Percentiles rank a stretch among this genome's conserved stretches.
Evolutionary conservation across 2,329 filamentous ascomycete genomes (phyloP).

Genomic region (Apiospora saccharicola): DNA sequence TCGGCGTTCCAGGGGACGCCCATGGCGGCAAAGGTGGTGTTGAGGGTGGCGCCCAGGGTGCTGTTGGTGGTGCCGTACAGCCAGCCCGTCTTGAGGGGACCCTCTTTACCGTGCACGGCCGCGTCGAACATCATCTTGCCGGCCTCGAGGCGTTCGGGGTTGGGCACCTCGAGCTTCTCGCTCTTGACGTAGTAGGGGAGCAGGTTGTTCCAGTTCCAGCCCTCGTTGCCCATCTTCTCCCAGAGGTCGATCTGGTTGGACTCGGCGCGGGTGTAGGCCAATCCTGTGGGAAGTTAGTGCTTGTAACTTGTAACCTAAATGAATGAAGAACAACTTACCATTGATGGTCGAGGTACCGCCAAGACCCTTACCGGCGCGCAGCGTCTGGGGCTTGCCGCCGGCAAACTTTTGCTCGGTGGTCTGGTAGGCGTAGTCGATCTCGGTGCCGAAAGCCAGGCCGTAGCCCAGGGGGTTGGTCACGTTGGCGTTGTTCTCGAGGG

Average conservation of each 20-base stretch:
- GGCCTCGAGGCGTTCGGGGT: not conserved
- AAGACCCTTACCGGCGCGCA: slow-evolving; percentile 26
- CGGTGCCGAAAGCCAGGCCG: slow-evolving; percentile 25
- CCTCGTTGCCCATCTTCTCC: slow-evolving; percentile 44
- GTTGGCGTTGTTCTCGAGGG: slow-evolving; percentile 24
- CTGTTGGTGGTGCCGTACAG: slow-evolving; percentile 32
- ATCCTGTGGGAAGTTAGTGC: slow-evolving; percentile 37
- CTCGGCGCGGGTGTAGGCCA: slow-evolving; percentile 46
- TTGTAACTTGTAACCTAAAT: no score
- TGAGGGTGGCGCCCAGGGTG: slow-evolving; percentile 41
- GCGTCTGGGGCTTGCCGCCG: slow-evolving; percentile 13
- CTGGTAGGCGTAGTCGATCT: slow-evolving; percentile 25
- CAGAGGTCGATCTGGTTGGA: slow-evolving; percentile 46
- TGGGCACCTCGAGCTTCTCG: slow-evolving; percentile 29
- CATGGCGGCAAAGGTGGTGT: slow-evolving; percentile 43
- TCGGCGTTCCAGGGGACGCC: slow-evolving; percentile 50
- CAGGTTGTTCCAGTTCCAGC: slow-evolving; percentile 44
- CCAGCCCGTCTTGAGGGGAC: slow-evolving; percentile 42
- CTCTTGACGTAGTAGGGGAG: slow-evolving; percentile 38
- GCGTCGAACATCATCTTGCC: slow-evolving; percentile 32
- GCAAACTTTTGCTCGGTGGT: slow-evolving; percentile 25
- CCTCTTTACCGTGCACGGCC: slow-evolving; percentile 37
- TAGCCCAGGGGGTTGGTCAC: slow-evolving; percentile 23
- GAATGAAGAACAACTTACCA: not conserved
- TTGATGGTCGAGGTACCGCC: slow-evolving; percentile 27